These are phyloP conservation scores for Leptographium radiaticola DNA, from an alignment of 2,329 filamentous ascomycete genomes.

Conservation along the genomic window DNA sequence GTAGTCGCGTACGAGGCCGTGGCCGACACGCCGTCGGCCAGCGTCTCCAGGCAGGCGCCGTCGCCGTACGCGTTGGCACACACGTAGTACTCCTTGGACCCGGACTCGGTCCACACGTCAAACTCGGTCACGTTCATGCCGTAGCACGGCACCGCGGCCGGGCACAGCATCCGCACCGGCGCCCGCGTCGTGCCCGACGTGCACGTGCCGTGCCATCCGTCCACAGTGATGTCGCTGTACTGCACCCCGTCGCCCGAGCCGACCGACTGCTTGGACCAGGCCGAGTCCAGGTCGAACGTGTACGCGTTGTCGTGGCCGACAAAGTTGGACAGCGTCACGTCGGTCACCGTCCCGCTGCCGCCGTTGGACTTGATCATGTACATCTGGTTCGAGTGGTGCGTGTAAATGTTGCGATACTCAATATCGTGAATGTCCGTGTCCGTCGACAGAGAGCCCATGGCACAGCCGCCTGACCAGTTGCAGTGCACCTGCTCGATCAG, in stretches of 20 bases:
- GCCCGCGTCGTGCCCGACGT: conserved; percentile 34
- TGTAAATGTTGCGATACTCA: conserved; percentile 43
- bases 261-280: conserved; percentile 24
- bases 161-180: conserved; percentile 33
- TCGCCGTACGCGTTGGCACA: conserved; percentile 12
- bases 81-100: conserved; percentile 8
- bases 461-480: conserved; percentile 44
- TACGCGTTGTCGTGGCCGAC: conserved; percentile 48
- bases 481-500: conserved; percentile 48
- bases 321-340: conserved; percentile 42
- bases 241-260: conserved; percentile 34
- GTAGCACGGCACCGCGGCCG: conserved; percentile 9
- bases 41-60: conserved; percentile 9
- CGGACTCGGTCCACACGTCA: conserved; percentile 14
- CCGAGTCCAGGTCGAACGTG: conserved; percentile 39
- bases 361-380: conserved; percentile 50
- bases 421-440: conserved; percentile 26
- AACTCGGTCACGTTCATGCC: conserved; percentile 11
- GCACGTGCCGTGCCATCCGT: conserved; percentile 42
- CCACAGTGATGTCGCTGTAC: conserved; percentile 37
- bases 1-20: background rate
- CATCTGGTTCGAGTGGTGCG: conserved; percentile 46
- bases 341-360: conserved; percentile 36
- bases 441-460: conserved; percentile 39
- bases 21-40: no score